These are phyloP conservation scores for Mallotus repandus DNA, from an alignment of 441 rosid genomes.

Conservation along the genomic window DNA sequence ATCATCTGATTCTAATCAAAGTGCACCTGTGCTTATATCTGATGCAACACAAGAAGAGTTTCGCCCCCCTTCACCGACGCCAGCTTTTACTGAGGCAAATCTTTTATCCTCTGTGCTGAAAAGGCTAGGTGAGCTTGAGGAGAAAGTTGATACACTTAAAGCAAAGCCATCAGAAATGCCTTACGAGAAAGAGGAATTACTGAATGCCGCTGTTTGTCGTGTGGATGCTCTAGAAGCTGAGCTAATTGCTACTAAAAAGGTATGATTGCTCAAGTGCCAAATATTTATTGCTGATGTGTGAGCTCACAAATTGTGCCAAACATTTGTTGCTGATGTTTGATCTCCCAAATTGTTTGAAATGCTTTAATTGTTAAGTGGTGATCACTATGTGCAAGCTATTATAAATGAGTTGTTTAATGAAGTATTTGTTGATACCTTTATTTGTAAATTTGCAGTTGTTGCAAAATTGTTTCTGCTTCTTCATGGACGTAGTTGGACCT, in stretches of 20 bases:
- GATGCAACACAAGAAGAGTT: constrained; percentile 46
- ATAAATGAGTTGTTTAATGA: not conserved
- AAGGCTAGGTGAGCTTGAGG: constrained; percentile 84
- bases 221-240: constrained; percentile 99
- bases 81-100: constrained; percentile 53
- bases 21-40: constrained; percentile 31
- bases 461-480: too few relatives aligned
- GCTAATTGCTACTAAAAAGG: constrained; percentile 96
- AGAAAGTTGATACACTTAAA: constrained; percentile 78
- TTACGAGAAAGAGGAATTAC: constrained; percentile 84
- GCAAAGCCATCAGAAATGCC: constrained; percentile 94
- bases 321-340: not conserved
- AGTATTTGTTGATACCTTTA: too few relatives aligned
- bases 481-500: too few relatives aligned
- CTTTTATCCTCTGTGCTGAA: constrained; percentile 65
- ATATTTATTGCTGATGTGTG: not conserved
- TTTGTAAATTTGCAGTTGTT: too few relatives aligned
- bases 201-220: constrained; percentile 92
- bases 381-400: not conserved
- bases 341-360: not conserved
- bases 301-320: not conserved
- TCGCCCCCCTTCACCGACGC: constrained; percentile 63
- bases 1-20: constrained; percentile 32
- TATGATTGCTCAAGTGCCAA: constrained; percentile 17
- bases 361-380: not conserved